Base-by-base conservation (phyloP, 2,329 filamentous ascomycete genomes). In the Coniochaeta sp. region DNA sequence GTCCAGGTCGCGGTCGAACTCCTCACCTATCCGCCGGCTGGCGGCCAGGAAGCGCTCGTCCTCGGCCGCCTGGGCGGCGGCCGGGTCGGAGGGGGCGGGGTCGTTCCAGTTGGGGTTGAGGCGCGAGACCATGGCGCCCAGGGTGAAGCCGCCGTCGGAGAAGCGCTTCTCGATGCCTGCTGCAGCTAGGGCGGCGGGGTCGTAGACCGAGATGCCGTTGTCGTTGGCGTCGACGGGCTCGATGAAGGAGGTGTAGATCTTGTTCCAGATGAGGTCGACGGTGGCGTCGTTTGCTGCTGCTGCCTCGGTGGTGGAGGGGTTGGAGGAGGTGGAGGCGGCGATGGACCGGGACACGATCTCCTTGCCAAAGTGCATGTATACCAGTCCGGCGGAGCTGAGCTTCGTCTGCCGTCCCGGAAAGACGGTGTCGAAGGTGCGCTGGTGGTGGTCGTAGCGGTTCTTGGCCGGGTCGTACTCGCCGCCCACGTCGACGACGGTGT, bases 151-250 rank as follows among this genome's bases (percentile, higher is more conserved):
- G 62, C 89, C 88, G 69, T 93, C 83, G 67, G 87, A 88, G 78
- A 96, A 97, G 67, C 88, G 87, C 80, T 93, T 95, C 74, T 89
- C 79, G 47, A 97, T 74, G 4, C 88, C 89, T 0, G 90, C 89
- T 33, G 86, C 81, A 33, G 84, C 76, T 19, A 96, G 72, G 34
- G 80, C 86, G 26, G 81, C 81, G 31, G 89, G 81, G 71, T 96
- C 91, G 76, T 96, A 96, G 61, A 81, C 83, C 28, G 87, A 88
- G 71, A 99, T 89, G 66, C 95, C 95, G 74, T 99, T 99, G 81
- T 99, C 95, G 76, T 99, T 93, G 61, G 93, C 95, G 75, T 99
- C 95, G 60, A 99, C 88, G 1, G 95, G 92, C 80, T 99, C 95
- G 72, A 99, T 82, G 74, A 98, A 97, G 74, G 89, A 89, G 67